Percentiles rank a stretch among this genome's conserved stretches.
phyloP scores from a whole-genome alignment of 139 green algal genomes.

The Micractinium sp. region DNA sequence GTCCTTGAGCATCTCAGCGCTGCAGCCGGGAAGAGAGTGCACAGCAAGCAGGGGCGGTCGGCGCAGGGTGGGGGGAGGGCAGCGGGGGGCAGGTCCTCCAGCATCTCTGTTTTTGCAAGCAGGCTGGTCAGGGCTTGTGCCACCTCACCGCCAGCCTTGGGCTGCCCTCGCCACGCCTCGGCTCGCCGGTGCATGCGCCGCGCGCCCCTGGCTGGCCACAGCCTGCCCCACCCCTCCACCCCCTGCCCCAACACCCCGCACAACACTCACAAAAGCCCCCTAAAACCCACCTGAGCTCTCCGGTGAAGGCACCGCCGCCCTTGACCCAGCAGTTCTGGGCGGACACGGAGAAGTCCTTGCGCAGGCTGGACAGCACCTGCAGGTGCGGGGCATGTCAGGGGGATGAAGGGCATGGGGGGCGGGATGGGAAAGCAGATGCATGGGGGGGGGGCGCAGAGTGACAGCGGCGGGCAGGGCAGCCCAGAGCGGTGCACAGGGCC shows the following conservation, averaged over 20 bases:
- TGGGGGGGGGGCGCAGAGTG: neutral
- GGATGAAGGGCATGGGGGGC: too few relatives aligned
- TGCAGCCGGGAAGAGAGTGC: conserved; percentile 67
- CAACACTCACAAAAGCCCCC: too few relatives aligned
- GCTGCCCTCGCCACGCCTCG: conserved; percentile 45
- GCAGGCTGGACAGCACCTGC: conserved; percentile 61
- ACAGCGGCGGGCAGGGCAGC: neutral
- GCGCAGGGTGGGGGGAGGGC: neutral
- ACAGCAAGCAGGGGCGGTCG: too few relatives aligned
- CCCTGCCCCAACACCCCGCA: too few relatives aligned
- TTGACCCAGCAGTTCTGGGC: conserved; percentile 93
- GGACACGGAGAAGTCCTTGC: conserved; percentile 71
- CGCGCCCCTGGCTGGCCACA: conserved; percentile 76
- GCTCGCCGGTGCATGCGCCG: too few relatives aligned
- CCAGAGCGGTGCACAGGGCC: neutral
- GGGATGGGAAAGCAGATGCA: neutral
- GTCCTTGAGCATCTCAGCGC: conserved; percentile 80
- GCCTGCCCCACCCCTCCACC: neutral
- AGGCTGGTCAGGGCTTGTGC: too few relatives aligned
- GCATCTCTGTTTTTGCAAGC: neutral
- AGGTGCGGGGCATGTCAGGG: too few relatives aligned
- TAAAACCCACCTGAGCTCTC: conserved; percentile 72
- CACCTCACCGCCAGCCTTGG: too few relatives aligned
- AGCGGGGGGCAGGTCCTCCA: too few relatives aligned
- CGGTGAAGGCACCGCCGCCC: conserved; percentile 90